Evolutionary conservation across 441 rosid genomes (phyloP).

Genomic region (Euphorbia schlechtendalii): DNA sequence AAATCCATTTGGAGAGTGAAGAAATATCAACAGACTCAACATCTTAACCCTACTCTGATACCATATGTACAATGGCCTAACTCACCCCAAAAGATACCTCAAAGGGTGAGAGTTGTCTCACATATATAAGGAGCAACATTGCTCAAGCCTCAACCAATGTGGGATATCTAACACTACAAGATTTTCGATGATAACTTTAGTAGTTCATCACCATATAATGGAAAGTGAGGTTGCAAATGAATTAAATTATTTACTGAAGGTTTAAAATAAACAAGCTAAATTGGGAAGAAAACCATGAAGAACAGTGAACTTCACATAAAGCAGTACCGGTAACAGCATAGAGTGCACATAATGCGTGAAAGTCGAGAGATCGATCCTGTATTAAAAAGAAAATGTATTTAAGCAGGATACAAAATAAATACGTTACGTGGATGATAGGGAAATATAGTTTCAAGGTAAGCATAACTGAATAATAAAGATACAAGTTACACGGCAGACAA

Average conservation of each 20-base stretch:
- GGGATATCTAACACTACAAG: no score
- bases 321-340: slow-evolving; percentile 67
- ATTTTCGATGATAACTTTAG: slow-evolving; percentile 7
- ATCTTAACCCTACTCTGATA: no score
- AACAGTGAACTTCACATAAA: slow-evolving; percentile 11
- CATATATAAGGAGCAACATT: no score
- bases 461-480: not conserved
- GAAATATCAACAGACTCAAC: no score
- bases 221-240: not conserved
- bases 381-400: slow-evolving; percentile 17
- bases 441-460: not conserved
- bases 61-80: no score
- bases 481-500: not conserved
- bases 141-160: no score
- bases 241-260: not conserved
- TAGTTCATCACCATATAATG: not conserved
- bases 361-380: slow-evolving; percentile 77
- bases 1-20: no score
- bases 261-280: slow-evolving; percentile 4
- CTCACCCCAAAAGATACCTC: no score
- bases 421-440: not conserved
- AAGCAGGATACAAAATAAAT: slow-evolving; percentile 14
- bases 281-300: not conserved
- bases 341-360: slow-evolving; percentile 57
- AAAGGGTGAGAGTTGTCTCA: no score